Base-by-base conservation (phyloP, 306 rosid species). In the Dalbergia cochinchinensis region DNA sequence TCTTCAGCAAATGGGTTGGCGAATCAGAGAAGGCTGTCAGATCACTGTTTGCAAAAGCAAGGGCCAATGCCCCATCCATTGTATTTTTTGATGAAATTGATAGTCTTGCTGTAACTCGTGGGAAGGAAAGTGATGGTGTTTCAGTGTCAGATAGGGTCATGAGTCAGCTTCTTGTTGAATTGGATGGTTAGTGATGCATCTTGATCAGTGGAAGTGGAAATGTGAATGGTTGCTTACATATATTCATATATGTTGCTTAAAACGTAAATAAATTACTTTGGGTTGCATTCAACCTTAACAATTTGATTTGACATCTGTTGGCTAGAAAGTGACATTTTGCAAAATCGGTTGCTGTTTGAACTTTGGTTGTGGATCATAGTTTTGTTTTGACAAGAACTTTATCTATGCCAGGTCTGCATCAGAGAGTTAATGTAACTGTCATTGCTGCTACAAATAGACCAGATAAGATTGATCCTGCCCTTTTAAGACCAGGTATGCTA, bases 11-110 rank as follows among this genome's bases (percentile, higher is more conserved):
- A 86, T 94, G 99, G 99, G 99, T 94, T 80, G 99, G 97, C 51
- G 99, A 94, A 88, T 94, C 98, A 69, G 97, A 94, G 95, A 92
- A 94, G 88, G 99, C 94, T 67, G 98, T 92, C 73, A 92, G 86
- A 85, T 84, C 96, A 54, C 81, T 94, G 78, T 94, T 94, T 73
- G 92, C 97, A n/a, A 94, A 91, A 84, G 99, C 97, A 59, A 90
- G 95, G 90, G 91, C 91, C 59, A 92, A 92, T 81, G 95, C 99
- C n/a, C 99, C 99, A 69, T 92, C 99, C 72, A 90, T 92, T 60
- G 83, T 91, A 62, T 94, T 94, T 85, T 92, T 91, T 64, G 95
- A 94, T 88, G 98, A 94, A 90, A 89, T 92, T 76, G 99, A 94
- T 59, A 82, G 97, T 79, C 94, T 92, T 54, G 99, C 99, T 19